Percentiles rank a stretch among this genome's conserved stretches.
Conservation (phyloP, 495 filamentous ascomycete species). For the Niebla homalea region DNA sequence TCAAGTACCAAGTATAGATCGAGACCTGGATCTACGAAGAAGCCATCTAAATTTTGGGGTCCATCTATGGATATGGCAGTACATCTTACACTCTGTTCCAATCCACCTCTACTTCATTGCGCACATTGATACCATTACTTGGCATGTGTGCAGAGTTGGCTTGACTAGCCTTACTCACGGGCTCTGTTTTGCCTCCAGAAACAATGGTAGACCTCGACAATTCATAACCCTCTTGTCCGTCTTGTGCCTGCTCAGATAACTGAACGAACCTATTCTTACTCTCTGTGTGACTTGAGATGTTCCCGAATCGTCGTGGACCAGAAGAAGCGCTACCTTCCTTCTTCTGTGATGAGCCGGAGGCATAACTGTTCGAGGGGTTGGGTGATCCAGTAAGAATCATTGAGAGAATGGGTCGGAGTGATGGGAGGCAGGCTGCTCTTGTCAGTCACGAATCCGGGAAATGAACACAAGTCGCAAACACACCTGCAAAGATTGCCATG, state of each 20-base stretch:
- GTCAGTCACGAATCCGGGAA: not conserved
- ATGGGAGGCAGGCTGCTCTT: conserved; percentile 3
- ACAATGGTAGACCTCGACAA: not conserved
- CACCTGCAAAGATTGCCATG: conserved; percentile 5
- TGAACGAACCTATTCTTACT: not conserved
- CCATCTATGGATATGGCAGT: too few species aligned
- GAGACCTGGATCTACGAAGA: too few species aligned
- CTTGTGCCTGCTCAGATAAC: not conserved
- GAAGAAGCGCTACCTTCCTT: not conserved
- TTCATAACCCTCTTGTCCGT: not conserved
- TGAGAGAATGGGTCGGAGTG: not conserved
- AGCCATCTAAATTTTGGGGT: too few species aligned
- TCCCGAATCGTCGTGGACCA: not conserved
- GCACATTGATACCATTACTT: not conserved
- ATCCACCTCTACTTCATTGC: not conserved
- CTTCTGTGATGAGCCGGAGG: not conserved
- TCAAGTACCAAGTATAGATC: too few species aligned
- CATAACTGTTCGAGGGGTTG: not conserved
- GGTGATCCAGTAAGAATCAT: not conserved
- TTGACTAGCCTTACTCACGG: not conserved
- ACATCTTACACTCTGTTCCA: not conserved
- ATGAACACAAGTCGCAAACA: not conserved
- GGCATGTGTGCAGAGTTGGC: not conserved
- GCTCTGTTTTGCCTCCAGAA: not conserved
- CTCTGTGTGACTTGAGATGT: not conserved